A percentile compares a stretch with the other conserved stretches of the same genome.
Conservation (phyloP, 1,284 basidiomycete genomes). For the Ganoderma boninense region DNA sequence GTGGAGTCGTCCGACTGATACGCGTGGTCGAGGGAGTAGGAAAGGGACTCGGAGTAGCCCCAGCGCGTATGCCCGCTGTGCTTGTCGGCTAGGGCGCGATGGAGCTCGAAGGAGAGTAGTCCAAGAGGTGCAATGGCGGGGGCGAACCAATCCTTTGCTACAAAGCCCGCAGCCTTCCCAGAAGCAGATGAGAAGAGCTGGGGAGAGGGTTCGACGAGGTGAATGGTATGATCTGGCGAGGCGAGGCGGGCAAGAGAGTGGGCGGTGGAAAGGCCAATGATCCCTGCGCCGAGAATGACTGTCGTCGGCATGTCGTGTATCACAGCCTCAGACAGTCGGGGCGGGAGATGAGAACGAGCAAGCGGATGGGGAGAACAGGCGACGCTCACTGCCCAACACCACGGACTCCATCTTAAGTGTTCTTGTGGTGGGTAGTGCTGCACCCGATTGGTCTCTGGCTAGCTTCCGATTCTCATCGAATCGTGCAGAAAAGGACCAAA, state of each 20-base stretch:
- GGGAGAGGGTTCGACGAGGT: slow-evolving; percentile 46
- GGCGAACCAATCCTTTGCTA: slow-evolving; percentile 73
- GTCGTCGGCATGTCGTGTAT: slow-evolving; percentile 40
- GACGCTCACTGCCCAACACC: background rate
- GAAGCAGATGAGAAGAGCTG: slow-evolving; percentile 55
- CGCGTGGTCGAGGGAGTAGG: slow-evolving; percentile 41
- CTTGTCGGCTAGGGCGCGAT: slow-evolving; percentile 60
- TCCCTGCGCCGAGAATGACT: slow-evolving; percentile 58
- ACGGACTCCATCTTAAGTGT: background rate
- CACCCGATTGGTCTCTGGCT: background rate
- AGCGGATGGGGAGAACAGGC: slow-evolving; percentile 1
- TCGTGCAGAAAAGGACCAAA: background rate
- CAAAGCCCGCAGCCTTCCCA: slow-evolving; percentile 71
- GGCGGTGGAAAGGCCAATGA: slow-evolving; percentile 65
- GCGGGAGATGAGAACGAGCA: background rate
- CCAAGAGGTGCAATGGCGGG: slow-evolving; percentile 57
- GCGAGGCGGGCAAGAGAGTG: slow-evolving; percentile 44
- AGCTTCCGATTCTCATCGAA: slow-evolving; percentile 14
- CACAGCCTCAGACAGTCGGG: slow-evolving; percentile 6
- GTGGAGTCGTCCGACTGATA: slow-evolving; percentile 17
- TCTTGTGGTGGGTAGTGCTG: background rate
- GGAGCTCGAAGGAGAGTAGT: slow-evolving; percentile 65
- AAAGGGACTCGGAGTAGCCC: slow-evolving; percentile 58
- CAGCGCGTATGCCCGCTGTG: slow-evolving; percentile 59
- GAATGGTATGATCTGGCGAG: slow-evolving; percentile 40